Percentiles rank a stretch among this genome's conserved stretches.
These are phyloP conservation scores for Patellaria atrata DNA, from an alignment of 495 filamentous ascomycete species.

Conservation along the genomic window DNA sequence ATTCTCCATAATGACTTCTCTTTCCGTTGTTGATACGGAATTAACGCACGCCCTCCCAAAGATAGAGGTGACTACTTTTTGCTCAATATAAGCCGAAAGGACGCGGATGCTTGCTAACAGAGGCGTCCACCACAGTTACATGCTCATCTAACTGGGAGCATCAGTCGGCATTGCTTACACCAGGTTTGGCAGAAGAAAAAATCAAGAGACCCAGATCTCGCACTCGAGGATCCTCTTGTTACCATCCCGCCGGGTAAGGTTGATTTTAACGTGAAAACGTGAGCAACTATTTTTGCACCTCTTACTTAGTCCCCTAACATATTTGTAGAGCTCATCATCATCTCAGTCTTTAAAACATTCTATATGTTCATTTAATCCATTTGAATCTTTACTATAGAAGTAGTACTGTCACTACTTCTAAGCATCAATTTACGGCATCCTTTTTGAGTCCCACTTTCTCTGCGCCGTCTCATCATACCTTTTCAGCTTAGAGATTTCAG, in stretches of 20 bases:
- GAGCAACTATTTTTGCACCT: too few species aligned
- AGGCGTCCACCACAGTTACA: slow-evolving; percentile 45
- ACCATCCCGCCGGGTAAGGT: slow-evolving; percentile 55
- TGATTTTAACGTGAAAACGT: slow-evolving; percentile 58
- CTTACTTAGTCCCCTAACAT: too few species aligned
- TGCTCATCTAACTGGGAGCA: slow-evolving; percentile 71
- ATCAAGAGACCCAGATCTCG: slow-evolving; percentile 30
- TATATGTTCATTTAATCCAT: background rate
- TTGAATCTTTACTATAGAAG: background rate
- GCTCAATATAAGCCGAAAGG: background rate
- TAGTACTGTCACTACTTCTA: background rate
- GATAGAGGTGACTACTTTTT: slow-evolving; percentile 14
- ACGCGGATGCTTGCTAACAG: background rate
- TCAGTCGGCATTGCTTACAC: slow-evolving; percentile 59
- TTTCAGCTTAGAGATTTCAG: too few species aligned
- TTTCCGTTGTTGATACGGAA: slow-evolving; percentile 6
- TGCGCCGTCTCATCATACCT: too few species aligned
- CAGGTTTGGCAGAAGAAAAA: slow-evolving; percentile 56
- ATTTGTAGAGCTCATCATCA: too few species aligned
- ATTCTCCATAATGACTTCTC: too few species aligned
- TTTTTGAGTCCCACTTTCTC: too few species aligned
- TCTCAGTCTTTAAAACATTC: too few species aligned
- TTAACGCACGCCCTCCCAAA: slow-evolving; percentile 24
- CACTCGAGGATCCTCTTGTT: slow-evolving; percentile 51
- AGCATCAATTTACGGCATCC: background rate